Evolutionary conservation across 495 filamentous ascomycete genomes (phyloP).

Genomic region (Umbilicaria muhlenbergii): DNA sequence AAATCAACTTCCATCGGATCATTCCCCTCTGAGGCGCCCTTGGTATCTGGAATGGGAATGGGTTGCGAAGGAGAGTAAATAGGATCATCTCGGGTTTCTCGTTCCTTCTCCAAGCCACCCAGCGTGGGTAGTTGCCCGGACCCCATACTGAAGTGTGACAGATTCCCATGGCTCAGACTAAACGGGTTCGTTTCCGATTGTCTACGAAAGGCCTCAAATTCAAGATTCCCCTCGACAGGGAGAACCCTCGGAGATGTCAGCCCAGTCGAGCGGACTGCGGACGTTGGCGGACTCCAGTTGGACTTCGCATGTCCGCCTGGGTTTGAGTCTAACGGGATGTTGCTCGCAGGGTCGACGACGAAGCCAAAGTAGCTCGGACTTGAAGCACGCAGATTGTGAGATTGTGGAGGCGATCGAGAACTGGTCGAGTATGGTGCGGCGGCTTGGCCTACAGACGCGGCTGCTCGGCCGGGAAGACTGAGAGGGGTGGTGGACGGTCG

Average conservation of each 20-base stretch:
- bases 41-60: constrained; percentile 9
- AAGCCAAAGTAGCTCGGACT: constrained; percentile 80
- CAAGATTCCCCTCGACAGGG: constrained; percentile 53
- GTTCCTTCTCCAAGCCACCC: constrained; percentile 5
- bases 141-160: constrained; percentile 24
- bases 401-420: constrained; percentile 17
- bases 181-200: constrained; percentile 51
- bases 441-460: constrained; percentile 28
- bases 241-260: constrained; percentile 53
- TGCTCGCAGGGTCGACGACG: constrained; percentile 39
- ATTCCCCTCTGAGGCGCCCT: not conserved
- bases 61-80: constrained; percentile 13
- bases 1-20: constrained; percentile 10
- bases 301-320: constrained; percentile 37
- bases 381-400: constrained; percentile 26
- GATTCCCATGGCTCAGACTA: constrained; percentile 28
- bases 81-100: constrained; percentile 1
- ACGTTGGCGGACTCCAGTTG: constrained; percentile 57
- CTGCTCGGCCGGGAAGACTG: constrained; percentile 17
- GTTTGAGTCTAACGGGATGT: constrained; percentile 39
- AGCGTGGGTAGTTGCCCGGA: constrained; percentile 17
- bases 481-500: constrained; percentile 15
- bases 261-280: constrained; percentile 50
- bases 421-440: constrained; percentile 23
- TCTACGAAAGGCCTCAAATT: constrained; percentile 60